A percentile compares a stretch with the other conserved stretches of the same genome.
These are phyloP conservation scores for Podospora sp. DNA, from an alignment of 495 filamentous ascomycete genomes.

Conservation along the genomic window DNA sequence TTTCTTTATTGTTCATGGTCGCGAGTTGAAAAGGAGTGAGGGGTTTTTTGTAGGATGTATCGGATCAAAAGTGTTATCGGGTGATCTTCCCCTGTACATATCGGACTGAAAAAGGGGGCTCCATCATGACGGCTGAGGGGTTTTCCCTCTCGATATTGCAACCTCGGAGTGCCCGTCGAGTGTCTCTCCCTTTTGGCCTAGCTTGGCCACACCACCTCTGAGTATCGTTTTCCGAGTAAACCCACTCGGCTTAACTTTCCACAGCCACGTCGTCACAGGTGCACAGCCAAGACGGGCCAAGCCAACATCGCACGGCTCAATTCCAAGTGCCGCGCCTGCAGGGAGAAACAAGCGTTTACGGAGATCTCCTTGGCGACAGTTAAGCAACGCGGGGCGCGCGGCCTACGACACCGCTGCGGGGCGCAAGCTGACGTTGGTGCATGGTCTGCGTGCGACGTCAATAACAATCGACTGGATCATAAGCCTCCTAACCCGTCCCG, in stretches of 20 bases:
- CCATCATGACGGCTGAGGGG: too few species aligned
- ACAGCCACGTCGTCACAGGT: not conserved
- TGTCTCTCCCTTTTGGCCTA: not conserved
- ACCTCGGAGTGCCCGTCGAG: too few species aligned
- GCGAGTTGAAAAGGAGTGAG: too few species aligned
- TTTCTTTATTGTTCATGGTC: too few species aligned
- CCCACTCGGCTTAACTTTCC: not conserved
- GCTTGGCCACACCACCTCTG: not conserved
- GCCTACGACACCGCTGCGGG: too few species aligned
- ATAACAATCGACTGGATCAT: conserved; percentile 1
- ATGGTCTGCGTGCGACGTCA: not conserved
- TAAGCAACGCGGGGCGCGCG: too few species aligned
- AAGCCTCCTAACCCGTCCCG: not conserved
- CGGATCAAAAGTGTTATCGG: too few species aligned
- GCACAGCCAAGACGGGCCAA: conserved; percentile 11
- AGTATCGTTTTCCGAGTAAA: not conserved
- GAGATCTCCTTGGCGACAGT: not conserved
- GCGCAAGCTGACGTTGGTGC: not conserved
- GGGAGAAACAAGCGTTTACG: not conserved
- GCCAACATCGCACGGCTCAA: not conserved
- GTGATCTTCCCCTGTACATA: too few species aligned
- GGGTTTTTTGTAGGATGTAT: too few species aligned
- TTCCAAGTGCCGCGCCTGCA: not conserved
- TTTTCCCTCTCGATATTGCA: too few species aligned
- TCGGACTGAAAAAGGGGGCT: too few species aligned